Evolutionary conservation across 2,329 filamentous ascomycete genomes (phyloP).

Genomic region (Penicillium brevicompactum): DNA sequence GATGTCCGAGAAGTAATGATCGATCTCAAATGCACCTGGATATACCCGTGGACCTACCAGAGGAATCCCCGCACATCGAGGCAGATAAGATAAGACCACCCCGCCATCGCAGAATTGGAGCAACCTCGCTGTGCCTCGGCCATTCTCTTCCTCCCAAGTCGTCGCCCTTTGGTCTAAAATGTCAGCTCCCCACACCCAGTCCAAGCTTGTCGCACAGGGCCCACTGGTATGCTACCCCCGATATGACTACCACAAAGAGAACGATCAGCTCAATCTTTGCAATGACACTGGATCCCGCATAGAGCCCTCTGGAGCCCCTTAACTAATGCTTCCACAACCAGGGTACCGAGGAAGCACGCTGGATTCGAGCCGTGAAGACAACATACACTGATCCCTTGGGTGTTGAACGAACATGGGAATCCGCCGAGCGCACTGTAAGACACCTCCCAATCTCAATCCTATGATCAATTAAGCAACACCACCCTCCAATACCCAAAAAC

Average conservation of each 20-base stretch:
- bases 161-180: conserved; percentile 14
- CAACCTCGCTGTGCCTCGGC: neutral
- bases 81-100: conserved; percentile 14
- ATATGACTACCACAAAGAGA: neutral
- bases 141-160: neutral
- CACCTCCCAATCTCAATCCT: neutral
- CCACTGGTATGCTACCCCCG: conserved; percentile 34
- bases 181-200: conserved; percentile 28
- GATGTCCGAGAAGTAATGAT: too few relatives aligned
- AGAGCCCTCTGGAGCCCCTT: neutral
- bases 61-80: neutral
- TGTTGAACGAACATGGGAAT: conserved; percentile 47
- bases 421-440: conserved; percentile 46
- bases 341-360: conserved; percentile 44
- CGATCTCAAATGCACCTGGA: neutral
- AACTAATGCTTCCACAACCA: conserved; percentile 12
- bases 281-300: neutral
- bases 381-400: conserved; percentile 48
- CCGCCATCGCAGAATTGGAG: neutral
- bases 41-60: too few relatives aligned
- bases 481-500: neutral
- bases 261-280: neutral
- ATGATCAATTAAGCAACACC: neutral
- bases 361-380: conserved; percentile 46
- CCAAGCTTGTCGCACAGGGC: conserved; percentile 33